Evolutionary conservation across 2,329 filamentous ascomycete genomes (phyloP).

Genomic region (Nemania sp.): DNA sequence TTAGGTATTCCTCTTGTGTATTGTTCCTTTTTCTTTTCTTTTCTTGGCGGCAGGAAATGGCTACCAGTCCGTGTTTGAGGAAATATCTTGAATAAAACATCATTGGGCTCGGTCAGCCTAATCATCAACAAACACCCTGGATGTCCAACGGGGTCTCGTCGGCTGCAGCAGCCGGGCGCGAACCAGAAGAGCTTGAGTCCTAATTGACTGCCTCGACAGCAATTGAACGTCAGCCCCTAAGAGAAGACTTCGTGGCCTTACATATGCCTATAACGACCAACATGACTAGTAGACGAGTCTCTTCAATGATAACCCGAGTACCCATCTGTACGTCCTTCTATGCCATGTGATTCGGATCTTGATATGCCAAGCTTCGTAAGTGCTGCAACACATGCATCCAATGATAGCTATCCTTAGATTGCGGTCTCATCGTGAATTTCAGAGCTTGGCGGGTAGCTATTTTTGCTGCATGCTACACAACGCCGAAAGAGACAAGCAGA

Average conservation of each 20-base stretch:
- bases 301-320: neutral
- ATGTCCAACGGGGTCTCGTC: slow-evolving; percentile 2
- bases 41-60: slow-evolving; percentile 14
- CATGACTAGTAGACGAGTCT: slow-evolving; percentile 1
- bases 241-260: slow-evolving; percentile 9
- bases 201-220: slow-evolving; percentile 4
- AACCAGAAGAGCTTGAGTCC: slow-evolving; percentile 2
- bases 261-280: too few relatives aligned
- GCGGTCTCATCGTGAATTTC: neutral
- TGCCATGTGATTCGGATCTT: neutral
- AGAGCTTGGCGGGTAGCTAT: too few relatives aligned
- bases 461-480: neutral
- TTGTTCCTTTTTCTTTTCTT: slow-evolving; percentile 9
- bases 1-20: too few relatives aligned
- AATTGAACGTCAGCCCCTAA: neutral
- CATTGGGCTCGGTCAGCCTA: slow-evolving; percentile 1
- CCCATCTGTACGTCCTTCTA: slow-evolving; percentile 3
- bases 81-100: slow-evolving; percentile 5
- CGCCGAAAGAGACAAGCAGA: neutral
- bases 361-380: slow-evolving; percentile 6
- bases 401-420: neutral
- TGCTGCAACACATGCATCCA: slow-evolving; percentile 1
- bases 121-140: slow-evolving; percentile 15
- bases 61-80: slow-evolving; percentile 6
- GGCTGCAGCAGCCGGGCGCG: slow-evolving; percentile 3